phyloP scores from a whole-genome alignment of 2,329 filamentous ascomycete species.

The Kalmusia sp. region DNA sequence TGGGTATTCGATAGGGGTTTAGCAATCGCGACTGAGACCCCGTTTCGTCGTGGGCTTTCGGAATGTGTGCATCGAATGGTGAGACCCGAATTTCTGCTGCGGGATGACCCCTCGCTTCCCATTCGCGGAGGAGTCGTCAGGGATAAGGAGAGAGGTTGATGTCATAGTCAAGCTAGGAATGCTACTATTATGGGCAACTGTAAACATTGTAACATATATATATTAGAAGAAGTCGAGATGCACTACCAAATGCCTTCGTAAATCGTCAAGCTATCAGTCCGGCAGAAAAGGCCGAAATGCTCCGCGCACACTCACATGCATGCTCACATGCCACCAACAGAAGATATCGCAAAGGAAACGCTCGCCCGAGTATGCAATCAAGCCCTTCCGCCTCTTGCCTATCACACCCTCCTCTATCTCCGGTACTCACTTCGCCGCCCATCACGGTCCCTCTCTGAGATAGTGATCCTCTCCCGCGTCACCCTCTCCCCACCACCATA shows the following conservation, averaged over 20 bases:
- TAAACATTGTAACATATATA: not conserved
- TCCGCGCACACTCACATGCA: too few relatives aligned
- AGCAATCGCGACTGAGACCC: not conserved
- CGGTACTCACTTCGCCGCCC: conserved; percentile 29
- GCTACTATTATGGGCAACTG: not conserved
- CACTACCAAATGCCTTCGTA: not conserved
- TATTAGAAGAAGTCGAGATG: not conserved
- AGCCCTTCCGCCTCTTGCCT: not conserved
- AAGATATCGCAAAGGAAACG: conserved; percentile 5
- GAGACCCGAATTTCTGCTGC: conserved; percentile 2
- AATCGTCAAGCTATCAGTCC: not conserved
- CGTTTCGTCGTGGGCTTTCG: not conserved
- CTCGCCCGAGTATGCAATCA: not conserved
- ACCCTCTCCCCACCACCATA: conserved; percentile 12
- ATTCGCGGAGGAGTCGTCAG: conserved; percentile 6
- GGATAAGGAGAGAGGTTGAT: conserved; percentile 1
- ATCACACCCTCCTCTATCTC: conserved; percentile 11
- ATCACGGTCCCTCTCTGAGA: conserved; percentile 29
- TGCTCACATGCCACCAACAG: not conserved
- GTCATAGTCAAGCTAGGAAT: conserved; percentile 8
- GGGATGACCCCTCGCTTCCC: conserved; percentile 11
- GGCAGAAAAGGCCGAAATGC: not conserved
- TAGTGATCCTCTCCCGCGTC: conserved; percentile 41
- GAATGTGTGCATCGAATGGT: not conserved
- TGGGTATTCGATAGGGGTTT: not conserved